Conservation (phyloP, 2,329 filamentous ascomycete genomes). For the Penicillium brevicompactum region DNA sequence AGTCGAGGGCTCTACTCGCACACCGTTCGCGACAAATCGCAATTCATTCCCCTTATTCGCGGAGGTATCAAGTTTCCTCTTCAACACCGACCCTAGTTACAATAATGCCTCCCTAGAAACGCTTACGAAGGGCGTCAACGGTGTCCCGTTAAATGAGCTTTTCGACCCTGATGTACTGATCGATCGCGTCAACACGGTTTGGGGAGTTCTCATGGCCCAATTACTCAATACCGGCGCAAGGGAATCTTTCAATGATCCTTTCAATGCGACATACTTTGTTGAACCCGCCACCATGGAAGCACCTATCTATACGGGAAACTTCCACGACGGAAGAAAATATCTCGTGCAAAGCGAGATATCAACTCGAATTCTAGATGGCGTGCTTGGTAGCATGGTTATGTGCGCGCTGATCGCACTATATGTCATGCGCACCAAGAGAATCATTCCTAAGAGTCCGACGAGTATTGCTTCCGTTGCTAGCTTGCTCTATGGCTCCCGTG, state of each 20-base stretch:
- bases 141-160: neutral
- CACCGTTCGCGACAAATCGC: neutral
- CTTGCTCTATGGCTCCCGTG: slow-evolving; percentile 23
- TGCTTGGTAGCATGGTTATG: slow-evolving; percentile 22
- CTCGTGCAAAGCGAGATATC: slow-evolving; percentile 24
- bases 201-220: slow-evolving; percentile 4
- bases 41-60: neutral
- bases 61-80: neutral
- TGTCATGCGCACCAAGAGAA: slow-evolving; percentile 17
- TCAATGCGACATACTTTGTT: neutral
- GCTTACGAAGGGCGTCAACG: neutral
- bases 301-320: neutral
- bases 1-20: neutral
- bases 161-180: neutral
- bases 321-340: slow-evolving; percentile 5
- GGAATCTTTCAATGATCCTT: neutral
- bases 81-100: neutral
- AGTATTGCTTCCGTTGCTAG: slow-evolving; percentile 29
- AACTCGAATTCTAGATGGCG: slow-evolving; percentile 21
- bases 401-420: slow-evolving; percentile 14
- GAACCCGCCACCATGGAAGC: neutral
- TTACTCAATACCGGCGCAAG: neutral
- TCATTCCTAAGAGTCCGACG: slow-evolving; percentile 29
- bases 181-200: neutral
- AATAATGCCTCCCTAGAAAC: neutral